Evolutionary conservation across 176 grass and related monocot genomes (phyloP).

Genomic region (Oryza punctata): DNA sequence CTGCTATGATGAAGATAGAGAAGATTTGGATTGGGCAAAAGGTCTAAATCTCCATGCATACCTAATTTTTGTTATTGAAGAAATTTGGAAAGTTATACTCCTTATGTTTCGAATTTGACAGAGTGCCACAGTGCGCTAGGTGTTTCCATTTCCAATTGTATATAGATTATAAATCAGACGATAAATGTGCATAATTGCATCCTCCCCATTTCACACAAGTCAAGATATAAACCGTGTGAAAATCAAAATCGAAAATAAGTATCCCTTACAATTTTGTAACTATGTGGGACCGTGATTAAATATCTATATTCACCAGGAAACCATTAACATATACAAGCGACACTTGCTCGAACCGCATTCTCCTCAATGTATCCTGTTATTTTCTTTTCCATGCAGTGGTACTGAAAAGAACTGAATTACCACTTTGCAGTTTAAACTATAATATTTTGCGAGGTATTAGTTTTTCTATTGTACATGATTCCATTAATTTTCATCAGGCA

Average conservation of each 20-base stretch:
- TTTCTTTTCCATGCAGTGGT: not conserved
- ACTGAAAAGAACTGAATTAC: not conserved
- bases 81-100: not conserved
- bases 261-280: not conserved
- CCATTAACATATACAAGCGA: slow-evolving; percentile 11
- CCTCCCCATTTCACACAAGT: not conserved
- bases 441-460: not conserved
- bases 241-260: not conserved
- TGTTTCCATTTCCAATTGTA: not conserved
- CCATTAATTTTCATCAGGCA: not conserved
- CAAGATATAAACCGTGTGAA: not conserved
- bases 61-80: not conserved
- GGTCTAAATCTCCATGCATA: not conserved
- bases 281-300: not conserved
- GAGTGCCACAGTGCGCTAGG: not conserved
- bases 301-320: slow-evolving; percentile 19
- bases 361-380: not conserved
- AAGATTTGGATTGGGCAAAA: not conserved
- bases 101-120: not conserved
- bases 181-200: not conserved
- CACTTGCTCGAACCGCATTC: not conserved
- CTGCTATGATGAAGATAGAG: not conserved
- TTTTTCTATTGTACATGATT: too few relatives aligned
- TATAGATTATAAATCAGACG: not conserved
- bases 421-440: not conserved